Evolutionary conservation across 768 basidiomycete species (phyloP).

Genomic region (Trametes coccinea): DNA sequence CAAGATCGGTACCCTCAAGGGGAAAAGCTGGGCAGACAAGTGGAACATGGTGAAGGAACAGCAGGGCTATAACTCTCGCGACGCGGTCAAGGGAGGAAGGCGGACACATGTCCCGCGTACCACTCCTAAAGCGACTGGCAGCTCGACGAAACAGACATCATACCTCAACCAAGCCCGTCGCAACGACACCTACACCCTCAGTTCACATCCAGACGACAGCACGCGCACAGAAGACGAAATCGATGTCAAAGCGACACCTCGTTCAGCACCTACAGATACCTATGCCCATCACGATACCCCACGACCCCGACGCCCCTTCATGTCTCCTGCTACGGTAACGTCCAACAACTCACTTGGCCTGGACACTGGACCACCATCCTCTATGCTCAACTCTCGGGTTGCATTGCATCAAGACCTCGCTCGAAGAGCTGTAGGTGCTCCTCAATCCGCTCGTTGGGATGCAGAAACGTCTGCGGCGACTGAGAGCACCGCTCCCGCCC

Average conservation of each 20-base stretch:
- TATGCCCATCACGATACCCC: slow-evolving; percentile 19
- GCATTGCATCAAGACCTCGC: slow-evolving; percentile 16
- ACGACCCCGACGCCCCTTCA: slow-evolving; percentile 23
- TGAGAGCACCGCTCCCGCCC: slow-evolving; percentile 33
- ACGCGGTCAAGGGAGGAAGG: slow-evolving; percentile 11
- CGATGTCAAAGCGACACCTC: neutral
- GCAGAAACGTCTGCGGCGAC: slow-evolving; percentile 39
- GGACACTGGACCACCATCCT: slow-evolving; percentile 24
- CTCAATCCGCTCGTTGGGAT: slow-evolving; percentile 33
- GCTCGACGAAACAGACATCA: slow-evolving; percentile 11
- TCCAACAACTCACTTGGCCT: slow-evolving; percentile 33
- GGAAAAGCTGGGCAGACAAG: slow-evolving; percentile 77
- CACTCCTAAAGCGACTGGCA: slow-evolving; percentile 19
- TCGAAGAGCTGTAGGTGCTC: slow-evolving; percentile 12
- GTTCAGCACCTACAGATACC: slow-evolving; percentile 8
- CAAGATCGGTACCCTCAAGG: slow-evolving; percentile 81
- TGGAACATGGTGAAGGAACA: slow-evolving; percentile 72
- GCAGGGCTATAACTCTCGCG: slow-evolving; percentile 39
- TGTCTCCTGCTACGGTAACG: slow-evolving; percentile 21
- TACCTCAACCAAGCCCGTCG: slow-evolving; percentile 7
- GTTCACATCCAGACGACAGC: slow-evolving; percentile 44
- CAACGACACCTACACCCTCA: slow-evolving; percentile 44
- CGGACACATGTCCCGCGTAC: slow-evolving; percentile 21
- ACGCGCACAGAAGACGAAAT: slow-evolving; percentile 21
- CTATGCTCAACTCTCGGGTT: slow-evolving; percentile 1